These are phyloP conservation scores for Tarenaya hassleriana DNA, from an alignment of 345 rosid species.

Conservation along the genomic window DNA sequence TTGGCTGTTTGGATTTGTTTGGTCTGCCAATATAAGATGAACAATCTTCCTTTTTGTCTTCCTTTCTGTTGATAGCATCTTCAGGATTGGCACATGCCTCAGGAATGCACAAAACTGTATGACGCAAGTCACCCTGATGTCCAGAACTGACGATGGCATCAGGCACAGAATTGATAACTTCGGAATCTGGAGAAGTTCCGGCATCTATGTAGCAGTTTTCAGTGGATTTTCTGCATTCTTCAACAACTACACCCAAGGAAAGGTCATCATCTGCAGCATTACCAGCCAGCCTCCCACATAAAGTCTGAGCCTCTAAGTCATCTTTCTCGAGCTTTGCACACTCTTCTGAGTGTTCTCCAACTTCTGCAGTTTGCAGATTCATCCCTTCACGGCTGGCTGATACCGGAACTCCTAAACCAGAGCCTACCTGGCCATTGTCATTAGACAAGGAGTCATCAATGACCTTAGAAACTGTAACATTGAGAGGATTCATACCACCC, in stretches of 20 bases:
- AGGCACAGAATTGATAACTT: constrained; percentile 71
- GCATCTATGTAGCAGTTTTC: constrained; percentile 48
- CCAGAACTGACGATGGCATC: constrained; percentile 42
- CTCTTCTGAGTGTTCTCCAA: constrained; percentile 21
- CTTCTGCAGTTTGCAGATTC: constrained; percentile 31
- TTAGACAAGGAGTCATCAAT: constrained; percentile 32
- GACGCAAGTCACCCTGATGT: constrained; percentile 34
- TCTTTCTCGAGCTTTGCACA: too few relatives aligned
- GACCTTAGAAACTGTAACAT: constrained; percentile 37
- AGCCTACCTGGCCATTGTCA: constrained; percentile 23
- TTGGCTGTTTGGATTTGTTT: constrained; percentile 37
- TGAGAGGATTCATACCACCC: constrained; percentile 32
- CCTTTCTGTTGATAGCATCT: constrained; percentile 26
- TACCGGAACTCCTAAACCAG: constrained; percentile 29
- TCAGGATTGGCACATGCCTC: too few relatives aligned
- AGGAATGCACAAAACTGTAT: constrained; percentile 34
- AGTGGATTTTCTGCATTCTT: constrained; percentile 30
- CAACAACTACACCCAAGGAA: constrained; percentile 34
- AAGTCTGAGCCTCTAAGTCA: too few relatives aligned
- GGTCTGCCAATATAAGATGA: constrained; percentile 26
- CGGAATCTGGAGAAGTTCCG: too few relatives aligned
- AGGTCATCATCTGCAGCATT: constrained; percentile 33
- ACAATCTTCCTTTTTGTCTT: constrained; percentile 43
- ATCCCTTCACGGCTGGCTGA: constrained; percentile 23
- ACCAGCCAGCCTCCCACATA: constrained; percentile 36